A percentile compares a stretch with the other conserved stretches of the same genome.
Evolutionary conservation across 129 eudicot species (phyloP).

Genomic region (Sambucus nigra): DNA sequence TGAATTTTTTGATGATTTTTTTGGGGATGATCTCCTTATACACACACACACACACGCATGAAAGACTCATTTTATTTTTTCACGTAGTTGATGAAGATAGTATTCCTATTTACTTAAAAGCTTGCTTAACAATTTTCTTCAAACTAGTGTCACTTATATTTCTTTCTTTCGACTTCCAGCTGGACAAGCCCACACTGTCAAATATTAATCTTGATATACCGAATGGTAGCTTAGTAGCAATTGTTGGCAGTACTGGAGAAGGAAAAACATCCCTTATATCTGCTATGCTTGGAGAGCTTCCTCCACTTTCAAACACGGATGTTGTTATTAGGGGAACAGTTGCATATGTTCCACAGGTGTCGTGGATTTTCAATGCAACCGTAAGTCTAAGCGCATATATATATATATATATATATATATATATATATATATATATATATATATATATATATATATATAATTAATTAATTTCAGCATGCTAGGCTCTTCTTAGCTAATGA

Average conservation of each 20-base stretch:
- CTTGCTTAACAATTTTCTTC: too few relatives aligned
- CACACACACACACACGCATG: too few relatives aligned
- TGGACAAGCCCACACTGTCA: slow-evolving; percentile 57
- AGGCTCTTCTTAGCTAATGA: too few relatives aligned
- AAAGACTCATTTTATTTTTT: too few relatives aligned
- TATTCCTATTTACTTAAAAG: too few relatives aligned
- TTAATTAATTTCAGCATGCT: too few relatives aligned
- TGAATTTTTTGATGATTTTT: too few relatives aligned
- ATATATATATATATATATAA: too few relatives aligned
- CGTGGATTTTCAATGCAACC: slow-evolving; percentile 97
- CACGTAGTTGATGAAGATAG: too few relatives aligned
- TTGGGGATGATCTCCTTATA: too few relatives aligned
- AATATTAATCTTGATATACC: slow-evolving; percentile 72
- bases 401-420: too few relatives aligned
- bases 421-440: too few relatives aligned
- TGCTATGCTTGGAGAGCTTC: slow-evolving; percentile 98
- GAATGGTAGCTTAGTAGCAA: slow-evolving; percentile 79
- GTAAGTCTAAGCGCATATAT: slow-evolving; percentile 31
- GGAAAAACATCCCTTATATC: slow-evolving; percentile 93
- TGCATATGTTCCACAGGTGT: slow-evolving; percentile 93
- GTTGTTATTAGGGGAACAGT: slow-evolving; percentile 73
- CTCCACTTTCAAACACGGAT: slow-evolving; percentile 42
- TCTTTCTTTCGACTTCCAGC: slow-evolving; percentile 25
- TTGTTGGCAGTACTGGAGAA: slow-evolving; percentile 95
- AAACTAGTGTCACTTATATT: not conserved